These are phyloP conservation scores for Oryza meridionalis DNA, from an alignment of 176 grass and related monocot species.

Conservation along the genomic window DNA sequence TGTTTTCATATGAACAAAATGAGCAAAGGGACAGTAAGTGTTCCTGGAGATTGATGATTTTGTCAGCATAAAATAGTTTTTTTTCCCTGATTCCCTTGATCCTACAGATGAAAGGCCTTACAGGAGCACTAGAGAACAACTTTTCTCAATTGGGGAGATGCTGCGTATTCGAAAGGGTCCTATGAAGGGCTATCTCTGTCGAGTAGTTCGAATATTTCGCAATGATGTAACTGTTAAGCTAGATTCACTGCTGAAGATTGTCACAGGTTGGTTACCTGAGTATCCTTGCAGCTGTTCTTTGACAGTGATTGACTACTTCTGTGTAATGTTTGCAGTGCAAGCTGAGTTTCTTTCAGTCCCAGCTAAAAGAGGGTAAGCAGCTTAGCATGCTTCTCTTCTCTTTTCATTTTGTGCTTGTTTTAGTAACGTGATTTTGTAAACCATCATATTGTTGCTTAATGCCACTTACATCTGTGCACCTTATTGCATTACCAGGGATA, in stretches of 20 bases:
- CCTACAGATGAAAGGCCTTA: conserved; percentile 58
- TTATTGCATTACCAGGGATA: conserved; percentile 53
- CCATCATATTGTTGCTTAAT: conserved; percentile 24
- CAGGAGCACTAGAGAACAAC: conserved; percentile 68
- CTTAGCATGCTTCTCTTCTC: conserved; percentile 37
- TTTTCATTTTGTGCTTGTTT: conserved; percentile 11
- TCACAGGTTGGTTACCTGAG: conserved; percentile 85
- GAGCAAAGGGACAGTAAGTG: conserved; percentile 54
- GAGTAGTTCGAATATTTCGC: conserved; percentile 83
- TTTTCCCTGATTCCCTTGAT: conserved; percentile 45
- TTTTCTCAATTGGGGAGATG: conserved; percentile 83
- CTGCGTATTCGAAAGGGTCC: conserved; percentile 87
- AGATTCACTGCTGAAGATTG: conserved; percentile 87
- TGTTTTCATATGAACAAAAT: conserved; percentile 62
- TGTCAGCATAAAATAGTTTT: conserved; percentile 13
- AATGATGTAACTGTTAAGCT: conserved; percentile 94
- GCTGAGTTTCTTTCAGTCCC: conserved; percentile 75
- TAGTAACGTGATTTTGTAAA: background rate
- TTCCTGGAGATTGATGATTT: background rate
- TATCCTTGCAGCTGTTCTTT: conserved; percentile 33
- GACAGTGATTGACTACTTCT: conserved; percentile 30
- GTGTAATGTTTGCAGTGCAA: conserved; percentile 64
- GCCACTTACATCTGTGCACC: background rate
- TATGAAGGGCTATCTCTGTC: conserved; percentile 97
- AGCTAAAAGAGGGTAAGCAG: conserved; percentile 69